A percentile compares a stretch with the other conserved stretches of the same genome.
Evolutionary conservation across 352 stramenopile genomes (phyloP).

Genomic region (Phytophthora cactorum): DNA sequence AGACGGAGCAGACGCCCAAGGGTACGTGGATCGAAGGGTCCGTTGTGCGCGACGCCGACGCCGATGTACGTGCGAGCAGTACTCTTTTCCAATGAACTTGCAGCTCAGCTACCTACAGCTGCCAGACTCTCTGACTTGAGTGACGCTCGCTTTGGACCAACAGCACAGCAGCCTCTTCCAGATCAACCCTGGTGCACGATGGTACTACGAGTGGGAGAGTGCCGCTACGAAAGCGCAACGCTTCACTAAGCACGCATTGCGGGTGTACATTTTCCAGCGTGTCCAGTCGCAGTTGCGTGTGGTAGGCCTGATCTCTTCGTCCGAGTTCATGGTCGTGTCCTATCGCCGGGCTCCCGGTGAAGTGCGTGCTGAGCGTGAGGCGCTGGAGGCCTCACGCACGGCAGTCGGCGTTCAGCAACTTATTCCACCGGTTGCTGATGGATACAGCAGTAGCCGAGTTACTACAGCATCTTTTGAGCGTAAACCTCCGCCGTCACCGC

Average conservation of each 20-base stretch:
- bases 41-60: constrained; percentile 25
- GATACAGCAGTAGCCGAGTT: not conserved
- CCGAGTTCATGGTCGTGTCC: constrained; percentile 70
- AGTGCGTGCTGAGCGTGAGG: constrained; percentile 44
- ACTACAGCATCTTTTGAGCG: not conserved
- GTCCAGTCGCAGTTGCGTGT: constrained; percentile 40
- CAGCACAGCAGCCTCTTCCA: constrained; percentile 43
- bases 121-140: constrained; percentile 4
- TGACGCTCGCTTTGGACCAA: not conserved
- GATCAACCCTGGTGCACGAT: constrained; percentile 61
- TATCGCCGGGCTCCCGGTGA: constrained; percentile 63
- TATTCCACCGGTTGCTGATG: not conserved
- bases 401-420: constrained; percentile 6
- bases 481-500: not conserved
- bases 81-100: not conserved
- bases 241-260: constrained; percentile 67
- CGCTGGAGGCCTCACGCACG: constrained; percentile 14
- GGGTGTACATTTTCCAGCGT: constrained; percentile 59
- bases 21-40: constrained; percentile 66
- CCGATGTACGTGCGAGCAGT: constrained; percentile 17
- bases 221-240: constrained; percentile 65
- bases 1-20: constrained; percentile 68
- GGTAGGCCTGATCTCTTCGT: constrained; percentile 49
- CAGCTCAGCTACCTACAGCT: not conserved
- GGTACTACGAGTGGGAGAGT: constrained; percentile 82